phyloP scores from a whole-genome alignment of 2,329 filamentous ascomycete species.

The Fusarium liriodendri region DNA sequence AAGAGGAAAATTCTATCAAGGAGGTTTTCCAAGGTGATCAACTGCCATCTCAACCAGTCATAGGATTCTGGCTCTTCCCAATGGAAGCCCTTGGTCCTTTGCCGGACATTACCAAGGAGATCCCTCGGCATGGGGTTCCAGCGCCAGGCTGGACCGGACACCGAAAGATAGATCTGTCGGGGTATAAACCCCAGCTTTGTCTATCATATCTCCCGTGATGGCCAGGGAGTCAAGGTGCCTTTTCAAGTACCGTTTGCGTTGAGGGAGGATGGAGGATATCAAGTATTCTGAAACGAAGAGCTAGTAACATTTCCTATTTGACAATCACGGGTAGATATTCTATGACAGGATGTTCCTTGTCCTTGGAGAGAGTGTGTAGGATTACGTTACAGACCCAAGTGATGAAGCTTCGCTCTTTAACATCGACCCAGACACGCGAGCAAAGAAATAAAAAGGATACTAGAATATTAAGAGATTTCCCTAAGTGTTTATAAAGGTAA shows the following conservation, averaged over 20 bases:
- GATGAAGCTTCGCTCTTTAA: too few species aligned
- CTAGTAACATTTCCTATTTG: background rate
- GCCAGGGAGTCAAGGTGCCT: background rate
- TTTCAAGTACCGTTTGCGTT: background rate
- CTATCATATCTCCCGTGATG: background rate
- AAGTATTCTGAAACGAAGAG: too few species aligned
- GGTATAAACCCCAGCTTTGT: background rate
- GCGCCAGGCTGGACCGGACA: background rate
- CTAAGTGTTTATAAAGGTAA: too few species aligned
- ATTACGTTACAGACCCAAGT: too few species aligned
- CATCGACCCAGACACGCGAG: too few species aligned
- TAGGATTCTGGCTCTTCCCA: background rate
- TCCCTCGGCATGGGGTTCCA: background rate
- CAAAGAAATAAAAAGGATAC: too few species aligned
- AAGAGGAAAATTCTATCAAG: background rate
- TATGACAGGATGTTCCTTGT: too few species aligned
- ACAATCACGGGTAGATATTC: background rate
- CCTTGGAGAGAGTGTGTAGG: too few species aligned
- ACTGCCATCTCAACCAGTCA: background rate
- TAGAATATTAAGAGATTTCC: too few species aligned
- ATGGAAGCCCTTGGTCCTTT: conserved; percentile 48
- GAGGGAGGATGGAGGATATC: background rate
- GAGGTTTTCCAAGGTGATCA: background rate
- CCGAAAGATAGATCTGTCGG: background rate
- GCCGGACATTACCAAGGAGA: too few species aligned